Percentiles rank a stretch among this genome's conserved stretches.
phyloP scores from a whole-genome alignment of 2,329 filamentous ascomycete genomes.

The Mollisia scopiformis region DNA sequence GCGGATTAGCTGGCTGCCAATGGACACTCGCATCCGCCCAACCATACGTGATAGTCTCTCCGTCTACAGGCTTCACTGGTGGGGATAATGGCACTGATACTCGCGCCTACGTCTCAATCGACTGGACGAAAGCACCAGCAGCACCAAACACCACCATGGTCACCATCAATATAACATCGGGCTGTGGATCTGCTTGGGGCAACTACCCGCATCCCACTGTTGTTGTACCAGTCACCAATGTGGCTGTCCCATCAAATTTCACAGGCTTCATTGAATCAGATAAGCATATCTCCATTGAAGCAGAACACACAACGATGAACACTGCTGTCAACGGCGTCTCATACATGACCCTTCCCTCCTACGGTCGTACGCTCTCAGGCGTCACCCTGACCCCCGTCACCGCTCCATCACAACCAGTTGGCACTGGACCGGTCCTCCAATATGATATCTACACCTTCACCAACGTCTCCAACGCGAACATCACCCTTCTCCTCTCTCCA shows the following conservation, averaged over 20 bases:
- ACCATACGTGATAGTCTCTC: constrained; percentile 55
- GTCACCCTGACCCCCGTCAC: constrained; percentile 58
- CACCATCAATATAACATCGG: constrained; percentile 55
- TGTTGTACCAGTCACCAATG: constrained; percentile 57
- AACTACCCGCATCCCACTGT: constrained; percentile 50
- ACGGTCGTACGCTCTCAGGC: constrained; percentile 61
- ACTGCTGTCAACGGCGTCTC: constrained; percentile 39
- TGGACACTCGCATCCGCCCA: constrained; percentile 53
- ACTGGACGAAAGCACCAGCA: constrained; percentile 52
- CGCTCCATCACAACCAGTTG: constrained; percentile 51
- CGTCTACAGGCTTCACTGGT: constrained; percentile 52
- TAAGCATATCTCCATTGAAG: constrained; percentile 57
- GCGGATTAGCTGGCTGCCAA: constrained; percentile 53
- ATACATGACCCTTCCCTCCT: constrained; percentile 55
- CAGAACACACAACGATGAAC: constrained; percentile 50
- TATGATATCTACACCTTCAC: constrained; percentile 67
- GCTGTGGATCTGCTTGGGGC: constrained; percentile 45
- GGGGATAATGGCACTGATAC: constrained; percentile 50
- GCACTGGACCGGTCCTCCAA: constrained; percentile 56
- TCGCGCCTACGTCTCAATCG: constrained; percentile 56
- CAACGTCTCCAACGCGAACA: constrained; percentile 38
- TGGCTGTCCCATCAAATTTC: constrained; percentile 53
- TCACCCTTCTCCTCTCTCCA: constrained; percentile 55
- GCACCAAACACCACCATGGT: constrained; percentile 47
- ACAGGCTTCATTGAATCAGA: constrained; percentile 66